These are phyloP conservation scores for Tephrocybe rancida DNA, from an alignment of 768 basidiomycete genomes.

Conservation along the genomic window DNA sequence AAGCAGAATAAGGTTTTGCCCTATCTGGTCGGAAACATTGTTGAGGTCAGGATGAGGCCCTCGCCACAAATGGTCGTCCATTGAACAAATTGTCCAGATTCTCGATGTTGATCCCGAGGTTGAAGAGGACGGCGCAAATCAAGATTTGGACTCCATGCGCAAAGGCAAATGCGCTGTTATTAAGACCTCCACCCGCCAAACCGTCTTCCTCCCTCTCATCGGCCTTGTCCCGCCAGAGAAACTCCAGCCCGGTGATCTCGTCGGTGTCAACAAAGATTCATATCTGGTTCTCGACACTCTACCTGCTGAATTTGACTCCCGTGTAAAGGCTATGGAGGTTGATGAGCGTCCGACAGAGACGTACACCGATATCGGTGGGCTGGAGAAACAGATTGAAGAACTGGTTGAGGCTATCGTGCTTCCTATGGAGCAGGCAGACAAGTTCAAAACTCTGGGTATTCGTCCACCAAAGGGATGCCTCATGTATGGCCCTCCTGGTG, in stretches of 20 bases:
- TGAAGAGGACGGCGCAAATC: conserved; percentile 94
- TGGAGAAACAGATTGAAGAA: conserved; percentile 99
- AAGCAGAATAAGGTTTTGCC: conserved; percentile 99
- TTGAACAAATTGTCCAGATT: conserved; percentile 55
- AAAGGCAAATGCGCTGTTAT: conserved; percentile 98
- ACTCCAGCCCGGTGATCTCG: conserved; percentile 89
- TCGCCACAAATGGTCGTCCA: conserved; percentile 8
- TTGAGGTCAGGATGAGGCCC: conserved; percentile 68
- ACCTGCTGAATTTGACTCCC: conserved; percentile 95
- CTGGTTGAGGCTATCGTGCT: conserved; percentile 96
- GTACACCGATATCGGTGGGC: conserved; percentile 95
- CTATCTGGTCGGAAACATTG: conserved; percentile 96
- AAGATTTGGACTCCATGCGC: conserved; percentile 93
- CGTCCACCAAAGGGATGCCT: conserved; percentile 96
- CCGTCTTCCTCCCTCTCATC: conserved; percentile 97
- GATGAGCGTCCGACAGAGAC: conserved; percentile 97
- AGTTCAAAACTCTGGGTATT: conserved; percentile 98
- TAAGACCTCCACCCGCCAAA: conserved; percentile 98
- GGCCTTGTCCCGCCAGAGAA: conserved; percentile 94
- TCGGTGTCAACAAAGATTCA: conserved; percentile 99
- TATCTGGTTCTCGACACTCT: conserved; percentile 95
- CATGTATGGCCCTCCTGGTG: conserved; percentile 99
- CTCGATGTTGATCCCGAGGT: conserved; percentile 92
- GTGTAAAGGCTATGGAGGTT: conserved; percentile 99
- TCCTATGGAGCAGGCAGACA: conserved; percentile 98